Percentiles rank a stretch among this genome's conserved stretches.
phyloP scores from a whole-genome alignment of 768 basidiomycete species.

The Suillus spraguei region DNA sequence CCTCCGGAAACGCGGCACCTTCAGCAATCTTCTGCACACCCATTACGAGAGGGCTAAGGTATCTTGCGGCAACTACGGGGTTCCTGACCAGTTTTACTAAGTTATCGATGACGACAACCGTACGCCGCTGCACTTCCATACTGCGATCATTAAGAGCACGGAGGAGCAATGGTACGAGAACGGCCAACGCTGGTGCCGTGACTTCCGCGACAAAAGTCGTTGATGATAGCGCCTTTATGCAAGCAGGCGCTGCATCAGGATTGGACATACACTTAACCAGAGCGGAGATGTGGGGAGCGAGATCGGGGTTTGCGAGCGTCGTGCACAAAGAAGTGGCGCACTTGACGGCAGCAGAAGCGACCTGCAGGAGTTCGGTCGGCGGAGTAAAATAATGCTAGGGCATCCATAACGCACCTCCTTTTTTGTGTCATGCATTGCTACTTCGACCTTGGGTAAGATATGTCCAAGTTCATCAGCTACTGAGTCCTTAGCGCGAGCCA shows the following conservation, averaged over 20 bases:
- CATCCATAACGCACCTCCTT: constrained; percentile 62
- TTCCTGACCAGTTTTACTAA: constrained; percentile 96
- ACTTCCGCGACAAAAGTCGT: constrained; percentile 98
- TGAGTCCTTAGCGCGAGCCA: constrained; percentile 64
- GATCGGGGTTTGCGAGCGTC: constrained; percentile 92
- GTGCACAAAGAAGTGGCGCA: constrained; percentile 87
- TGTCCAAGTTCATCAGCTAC: constrained; percentile 84
- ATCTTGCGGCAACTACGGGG: constrained; percentile 84
- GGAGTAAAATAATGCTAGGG: neutral
- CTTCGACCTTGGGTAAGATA: constrained; percentile 84
- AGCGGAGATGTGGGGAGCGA: constrained; percentile 82
- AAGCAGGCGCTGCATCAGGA: constrained; percentile 84
- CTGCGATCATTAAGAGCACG: constrained; percentile 94
- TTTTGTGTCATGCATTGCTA: constrained; percentile 97
- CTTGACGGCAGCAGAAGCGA: constrained; percentile 84
- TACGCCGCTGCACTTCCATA: constrained; percentile 94
- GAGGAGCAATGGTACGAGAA: constrained; percentile 87
- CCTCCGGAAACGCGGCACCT: constrained; percentile 95
- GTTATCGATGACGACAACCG: constrained; percentile 94
- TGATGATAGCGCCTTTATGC: constrained; percentile 93
- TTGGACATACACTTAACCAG: constrained; percentile 96
- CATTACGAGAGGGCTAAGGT: constrained; percentile 84
- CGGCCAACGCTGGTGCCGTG: constrained; percentile 93
- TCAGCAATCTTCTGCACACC: constrained; percentile 90
- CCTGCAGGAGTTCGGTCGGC: constrained; percentile 44